Percentiles rank a stretch among this genome's conserved stretches.
phyloP scores from a whole-genome alignment of 164 flowering plant species.

The Pachysandra terminalis region DNA sequence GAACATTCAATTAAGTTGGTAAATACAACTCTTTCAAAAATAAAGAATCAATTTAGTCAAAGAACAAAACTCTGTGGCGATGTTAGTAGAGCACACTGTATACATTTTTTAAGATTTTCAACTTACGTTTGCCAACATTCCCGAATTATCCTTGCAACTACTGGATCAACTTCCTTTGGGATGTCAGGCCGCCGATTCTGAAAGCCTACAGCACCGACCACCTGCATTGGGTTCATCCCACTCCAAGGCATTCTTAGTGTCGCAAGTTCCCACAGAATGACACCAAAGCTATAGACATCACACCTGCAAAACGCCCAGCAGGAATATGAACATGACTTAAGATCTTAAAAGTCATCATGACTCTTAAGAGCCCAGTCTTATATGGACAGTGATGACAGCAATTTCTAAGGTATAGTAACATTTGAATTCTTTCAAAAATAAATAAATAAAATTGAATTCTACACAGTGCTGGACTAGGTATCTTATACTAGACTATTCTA shows the following conservation, averaged over 20 bases:
- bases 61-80: too few species aligned
- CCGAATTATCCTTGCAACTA: slow-evolving; percentile 77
- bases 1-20: slow-evolving; percentile 1
- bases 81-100: too few species aligned
- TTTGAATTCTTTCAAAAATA: too few species aligned
- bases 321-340: background rate
- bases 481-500: too few species aligned
- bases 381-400: too few species aligned
- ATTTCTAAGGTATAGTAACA: too few species aligned
- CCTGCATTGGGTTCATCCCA: slow-evolving; percentile 99
- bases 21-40: background rate
- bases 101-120: too few species aligned
- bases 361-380: too few species aligned
- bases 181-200: slow-evolving; percentile 90
- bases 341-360: background rate
- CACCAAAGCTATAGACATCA: slow-evolving; percentile 96
- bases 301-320: slow-evolving; percentile 51
- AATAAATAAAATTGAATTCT: too few species aligned
- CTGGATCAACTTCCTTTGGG: slow-evolving; percentile 88
- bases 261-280: slow-evolving; percentile 98
- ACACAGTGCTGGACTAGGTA: too few species aligned
- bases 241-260: slow-evolving; percentile 95
- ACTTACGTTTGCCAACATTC: slow-evolving; percentile 97
- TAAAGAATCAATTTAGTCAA: too few species aligned
- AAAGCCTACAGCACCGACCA: slow-evolving; percentile 98